Conservation (phyloP, 352 stramenopile species). For the Ophiocytium majus region DNA sequence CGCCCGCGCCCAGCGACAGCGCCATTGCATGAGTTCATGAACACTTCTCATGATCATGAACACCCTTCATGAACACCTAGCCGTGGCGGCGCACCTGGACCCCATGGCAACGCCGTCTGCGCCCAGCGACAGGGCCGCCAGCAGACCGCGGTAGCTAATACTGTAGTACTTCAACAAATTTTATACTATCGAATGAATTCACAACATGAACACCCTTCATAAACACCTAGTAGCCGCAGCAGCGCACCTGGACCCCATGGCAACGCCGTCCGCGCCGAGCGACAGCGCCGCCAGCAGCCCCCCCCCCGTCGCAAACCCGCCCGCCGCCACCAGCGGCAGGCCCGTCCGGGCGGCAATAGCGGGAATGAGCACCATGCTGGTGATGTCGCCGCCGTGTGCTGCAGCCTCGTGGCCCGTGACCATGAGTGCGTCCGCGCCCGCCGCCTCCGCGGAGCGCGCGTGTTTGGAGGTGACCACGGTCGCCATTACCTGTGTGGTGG, state of each 20-base stretch:
- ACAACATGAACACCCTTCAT: too few relatives aligned
- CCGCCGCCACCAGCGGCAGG: conserved; percentile 66
- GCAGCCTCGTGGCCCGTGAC: conserved; percentile 68
- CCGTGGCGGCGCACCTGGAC: too few relatives aligned
- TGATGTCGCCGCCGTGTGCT: conserved; percentile 68
- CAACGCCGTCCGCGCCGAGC: conserved; percentile 67
- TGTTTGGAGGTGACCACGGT: conserved; percentile 57
- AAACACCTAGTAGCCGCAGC: too few relatives aligned
- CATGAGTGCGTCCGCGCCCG: conserved; percentile 66
- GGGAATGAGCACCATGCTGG: conserved; percentile 63
- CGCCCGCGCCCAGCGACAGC: conserved; percentile 66
- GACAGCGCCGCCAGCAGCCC: conserved; percentile 64
- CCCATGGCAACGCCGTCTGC: conserved; percentile 70
- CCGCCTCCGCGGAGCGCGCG: conserved; percentile 59
- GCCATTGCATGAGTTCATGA: too few relatives aligned
- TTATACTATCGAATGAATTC: too few relatives aligned
- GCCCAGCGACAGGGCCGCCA: conserved; percentile 64
- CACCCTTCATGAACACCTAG: too few relatives aligned
- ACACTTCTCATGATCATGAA: too few relatives aligned
- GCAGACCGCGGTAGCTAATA: too few relatives aligned
- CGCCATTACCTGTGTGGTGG: conserved; percentile 6
- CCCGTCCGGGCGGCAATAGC: conserved; percentile 55
- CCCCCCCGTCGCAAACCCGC: conserved; percentile 66
- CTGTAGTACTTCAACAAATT: too few relatives aligned
- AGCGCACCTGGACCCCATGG: conserved; percentile 65